phyloP scores from a whole-genome alignment of 306 rosid genomes.

The Cucumis cinereus region DNA sequence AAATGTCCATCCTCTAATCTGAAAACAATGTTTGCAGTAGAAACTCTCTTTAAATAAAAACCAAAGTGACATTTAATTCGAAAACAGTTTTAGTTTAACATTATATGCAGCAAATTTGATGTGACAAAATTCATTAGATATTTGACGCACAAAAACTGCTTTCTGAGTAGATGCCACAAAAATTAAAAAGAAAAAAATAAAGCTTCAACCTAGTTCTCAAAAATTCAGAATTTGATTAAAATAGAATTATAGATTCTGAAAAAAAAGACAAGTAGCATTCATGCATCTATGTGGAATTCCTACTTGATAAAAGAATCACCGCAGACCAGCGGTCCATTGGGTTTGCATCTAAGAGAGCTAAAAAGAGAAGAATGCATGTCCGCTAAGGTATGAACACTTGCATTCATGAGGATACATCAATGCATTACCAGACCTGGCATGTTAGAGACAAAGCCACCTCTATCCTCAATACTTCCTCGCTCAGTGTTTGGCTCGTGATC shows the following conservation, averaged over 20 bases:
- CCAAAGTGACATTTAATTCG: background rate
- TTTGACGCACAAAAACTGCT: no score
- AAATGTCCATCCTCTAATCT: background rate
- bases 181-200: no score
- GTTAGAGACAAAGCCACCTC: conserved; percentile 89
- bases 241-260: background rate
- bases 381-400: background rate
- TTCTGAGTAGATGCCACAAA: background rate
- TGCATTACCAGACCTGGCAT: conserved; percentile 62
- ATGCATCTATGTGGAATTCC: background rate
- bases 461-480: conserved; percentile 60
- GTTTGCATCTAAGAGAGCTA: background rate
- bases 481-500: conserved; percentile 89
- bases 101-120: background rate
- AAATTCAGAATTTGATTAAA: background rate
- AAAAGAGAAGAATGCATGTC: background rate
- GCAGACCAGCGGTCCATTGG: background rate
- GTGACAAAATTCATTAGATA: background rate
- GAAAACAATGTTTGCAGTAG: background rate
- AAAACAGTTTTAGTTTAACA: background rate
- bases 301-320: background rate
- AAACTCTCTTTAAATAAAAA: background rate
- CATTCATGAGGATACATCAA: conserved; percentile 2
- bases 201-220: background rate
- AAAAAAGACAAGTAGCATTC: background rate